Percentiles rank a stretch among this genome's conserved stretches.
Evolutionary conservation across 768 basidiomycete species (phyloP).

Genomic region (Kwoniella sp.): DNA sequence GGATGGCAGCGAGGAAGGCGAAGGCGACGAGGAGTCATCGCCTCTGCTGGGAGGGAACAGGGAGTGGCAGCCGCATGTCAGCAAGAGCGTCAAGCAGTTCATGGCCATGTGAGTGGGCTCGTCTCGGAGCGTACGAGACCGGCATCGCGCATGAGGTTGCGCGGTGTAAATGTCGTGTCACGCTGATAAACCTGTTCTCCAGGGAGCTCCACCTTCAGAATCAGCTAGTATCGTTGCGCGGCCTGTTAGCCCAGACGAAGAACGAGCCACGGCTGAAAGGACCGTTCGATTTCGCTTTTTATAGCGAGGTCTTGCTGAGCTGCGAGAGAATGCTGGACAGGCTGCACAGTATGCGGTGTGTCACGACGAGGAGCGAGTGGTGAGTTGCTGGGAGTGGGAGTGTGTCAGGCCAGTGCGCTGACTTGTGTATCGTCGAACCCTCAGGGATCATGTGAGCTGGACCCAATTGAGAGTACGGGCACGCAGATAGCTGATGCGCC

Average conservation of each 20-base stretch:
- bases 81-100: slow-evolving; percentile 57
- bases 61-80: slow-evolving; percentile 24
- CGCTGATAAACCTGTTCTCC: too few species aligned
- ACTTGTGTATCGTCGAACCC: too few species aligned
- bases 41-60: slow-evolving; percentile 25
- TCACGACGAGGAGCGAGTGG: slow-evolving; percentile 96
- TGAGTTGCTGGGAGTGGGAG: too few species aligned
- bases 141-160: background rate
- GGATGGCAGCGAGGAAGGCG: background rate
- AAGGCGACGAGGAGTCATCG: slow-evolving; percentile 41
- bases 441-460: slow-evolving; percentile 85
- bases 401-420: too few species aligned
- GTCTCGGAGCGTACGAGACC: too few species aligned
- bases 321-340: slow-evolving; percentile 53
- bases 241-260: slow-evolving; percentile 77
- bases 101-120: slow-evolving; percentile 73
- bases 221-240: slow-evolving; percentile 78
- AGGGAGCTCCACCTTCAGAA: slow-evolving; percentile 96
- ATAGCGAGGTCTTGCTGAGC: slow-evolving; percentile 56
- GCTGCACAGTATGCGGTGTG: slow-evolving; percentile 92
- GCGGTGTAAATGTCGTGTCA: too few species aligned
- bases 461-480: too few species aligned
- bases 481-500: background rate
- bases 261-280: slow-evolving; percentile 95
- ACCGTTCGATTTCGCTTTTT: slow-evolving; percentile 81